phyloP scores from a whole-genome alignment of 2,329 filamentous ascomycete genomes.

The Verticillium tricorpus region DNA sequence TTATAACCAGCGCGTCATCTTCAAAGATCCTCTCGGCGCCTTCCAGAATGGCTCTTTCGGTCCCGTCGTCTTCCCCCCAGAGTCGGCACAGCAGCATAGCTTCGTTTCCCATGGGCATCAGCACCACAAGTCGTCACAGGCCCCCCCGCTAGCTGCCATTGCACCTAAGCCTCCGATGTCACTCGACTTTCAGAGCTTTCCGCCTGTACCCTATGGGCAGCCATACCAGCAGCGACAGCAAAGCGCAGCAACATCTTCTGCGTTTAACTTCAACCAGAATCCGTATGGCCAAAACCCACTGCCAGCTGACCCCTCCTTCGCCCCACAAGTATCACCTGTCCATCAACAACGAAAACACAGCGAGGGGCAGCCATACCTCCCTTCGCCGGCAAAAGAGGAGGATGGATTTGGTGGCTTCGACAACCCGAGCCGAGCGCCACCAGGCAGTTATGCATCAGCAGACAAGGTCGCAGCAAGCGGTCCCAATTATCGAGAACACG shows the following conservation, averaged over 20 bases:
- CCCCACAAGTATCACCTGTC: slow-evolving; percentile 9
- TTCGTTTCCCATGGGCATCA: slow-evolving; percentile 22
- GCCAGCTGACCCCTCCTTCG: slow-evolving; percentile 5
- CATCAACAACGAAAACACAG: slow-evolving; percentile 8
- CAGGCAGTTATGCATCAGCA: background rate
- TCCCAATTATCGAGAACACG: background rate
- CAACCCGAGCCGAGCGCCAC: background rate
- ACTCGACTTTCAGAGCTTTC: slow-evolving; percentile 25
- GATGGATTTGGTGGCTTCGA: slow-evolving; percentile 1
- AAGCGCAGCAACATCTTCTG: background rate
- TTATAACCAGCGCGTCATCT: slow-evolving; percentile 75
- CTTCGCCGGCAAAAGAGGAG: background rate
- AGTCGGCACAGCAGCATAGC: slow-evolving; percentile 40
- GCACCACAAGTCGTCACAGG: slow-evolving; percentile 33
- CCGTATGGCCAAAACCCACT: background rate
- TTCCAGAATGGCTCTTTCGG: slow-evolving; percentile 44
- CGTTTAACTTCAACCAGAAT: background rate
- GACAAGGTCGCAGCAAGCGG: background rate
- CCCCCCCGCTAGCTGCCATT: slow-evolving; percentile 37
- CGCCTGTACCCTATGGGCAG: slow-evolving; percentile 16
- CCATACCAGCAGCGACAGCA: background rate
- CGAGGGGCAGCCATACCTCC: background rate
- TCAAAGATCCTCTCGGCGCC: slow-evolving; percentile 67
- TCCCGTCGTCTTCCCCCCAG: slow-evolving; percentile 39
- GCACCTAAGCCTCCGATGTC: slow-evolving; percentile 45